Evolutionary conservation across 2,329 filamentous ascomycete species (phyloP).

Genomic region (Epichloe aotearoae): DNA sequence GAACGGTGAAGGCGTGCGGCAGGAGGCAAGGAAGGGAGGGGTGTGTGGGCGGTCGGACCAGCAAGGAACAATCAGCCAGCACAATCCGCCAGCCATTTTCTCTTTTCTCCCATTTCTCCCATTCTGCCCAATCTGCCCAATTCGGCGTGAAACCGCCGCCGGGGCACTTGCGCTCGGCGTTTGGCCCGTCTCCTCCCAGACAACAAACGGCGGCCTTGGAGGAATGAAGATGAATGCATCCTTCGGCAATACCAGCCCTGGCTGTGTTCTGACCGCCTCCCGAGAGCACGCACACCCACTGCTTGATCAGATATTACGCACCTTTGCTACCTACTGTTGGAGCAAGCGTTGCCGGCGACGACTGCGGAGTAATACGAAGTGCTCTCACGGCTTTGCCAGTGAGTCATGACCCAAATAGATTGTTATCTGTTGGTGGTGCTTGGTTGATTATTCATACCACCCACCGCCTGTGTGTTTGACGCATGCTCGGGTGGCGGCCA

Average conservation of each 20-base stretch:
- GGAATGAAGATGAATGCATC: not conserved
- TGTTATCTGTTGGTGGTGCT: not conserved
- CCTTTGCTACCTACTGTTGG: no score
- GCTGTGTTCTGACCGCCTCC: constrained; percentile 4
- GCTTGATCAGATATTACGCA: not conserved
- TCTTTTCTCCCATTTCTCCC: not conserved
- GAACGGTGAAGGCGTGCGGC: not conserved
- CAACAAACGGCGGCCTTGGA: not conserved
- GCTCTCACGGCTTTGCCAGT: not conserved
- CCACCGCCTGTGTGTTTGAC: not conserved
- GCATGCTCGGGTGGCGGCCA: not conserved
- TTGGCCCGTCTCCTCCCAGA: not conserved
- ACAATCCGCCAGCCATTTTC: not conserved
- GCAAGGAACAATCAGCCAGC: not conserved
- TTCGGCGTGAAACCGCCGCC: not conserved
- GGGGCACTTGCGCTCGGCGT: not conserved
- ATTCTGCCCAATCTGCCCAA: not conserved
- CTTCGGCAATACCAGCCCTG: not conserved
- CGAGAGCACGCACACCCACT: not conserved
- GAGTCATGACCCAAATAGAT: not conserved
- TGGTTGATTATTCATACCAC: not conserved
- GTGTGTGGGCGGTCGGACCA: not conserved
- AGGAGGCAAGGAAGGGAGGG: not conserved
- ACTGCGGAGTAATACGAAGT: no score
- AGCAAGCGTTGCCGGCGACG: no score